Evolutionary conservation across 2,329 filamentous ascomycete species (phyloP).

Genomic region (Emmonsia crescens): DNA sequence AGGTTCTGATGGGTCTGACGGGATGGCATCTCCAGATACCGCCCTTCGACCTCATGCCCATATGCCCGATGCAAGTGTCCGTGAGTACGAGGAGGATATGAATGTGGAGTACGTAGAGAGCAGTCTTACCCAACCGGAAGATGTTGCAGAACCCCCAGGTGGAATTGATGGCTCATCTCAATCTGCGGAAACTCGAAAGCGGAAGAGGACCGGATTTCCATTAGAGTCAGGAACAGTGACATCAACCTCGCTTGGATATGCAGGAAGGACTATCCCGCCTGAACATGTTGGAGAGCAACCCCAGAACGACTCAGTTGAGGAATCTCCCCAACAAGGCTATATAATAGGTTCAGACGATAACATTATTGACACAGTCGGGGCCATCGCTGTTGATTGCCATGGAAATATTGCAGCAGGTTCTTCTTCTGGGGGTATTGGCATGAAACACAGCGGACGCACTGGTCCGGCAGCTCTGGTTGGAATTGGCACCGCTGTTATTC

Average conservation of each 20-base stretch:
- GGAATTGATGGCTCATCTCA: not conserved
- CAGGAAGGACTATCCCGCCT: not conserved
- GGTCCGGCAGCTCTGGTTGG: slow-evolving; percentile 90
- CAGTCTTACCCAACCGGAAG: no score
- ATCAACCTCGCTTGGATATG: not conserved
- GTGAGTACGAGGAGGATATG: not conserved
- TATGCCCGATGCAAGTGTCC: not conserved
- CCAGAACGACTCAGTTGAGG: slow-evolving; percentile 4
- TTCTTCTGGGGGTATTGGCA: slow-evolving; percentile 93
- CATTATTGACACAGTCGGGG: slow-evolving; percentile 89
- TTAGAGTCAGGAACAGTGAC: not conserved
- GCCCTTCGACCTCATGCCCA: not conserved
- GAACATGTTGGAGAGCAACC: not conserved
- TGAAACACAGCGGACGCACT: slow-evolving; percentile 89
- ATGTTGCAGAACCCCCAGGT: not conserved
- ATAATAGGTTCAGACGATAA: slow-evolving; percentile 40
- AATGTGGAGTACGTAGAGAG: not conserved
- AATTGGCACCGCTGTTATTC: slow-evolving; percentile 82
- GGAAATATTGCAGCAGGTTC: slow-evolving; percentile 89
- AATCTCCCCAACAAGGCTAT: slow-evolving; percentile 1
- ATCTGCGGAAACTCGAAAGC: not conserved
- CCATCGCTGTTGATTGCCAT: slow-evolving; percentile 76
- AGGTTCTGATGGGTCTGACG: not conserved
- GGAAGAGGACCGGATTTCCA: not conserved
- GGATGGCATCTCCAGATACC: not conserved